Evolutionary conservation across 2,329 filamentous ascomycete genomes (phyloP), one percentile per base, ranked within the genome.

Genomic region (Ascochyta rabiei): DNA sequence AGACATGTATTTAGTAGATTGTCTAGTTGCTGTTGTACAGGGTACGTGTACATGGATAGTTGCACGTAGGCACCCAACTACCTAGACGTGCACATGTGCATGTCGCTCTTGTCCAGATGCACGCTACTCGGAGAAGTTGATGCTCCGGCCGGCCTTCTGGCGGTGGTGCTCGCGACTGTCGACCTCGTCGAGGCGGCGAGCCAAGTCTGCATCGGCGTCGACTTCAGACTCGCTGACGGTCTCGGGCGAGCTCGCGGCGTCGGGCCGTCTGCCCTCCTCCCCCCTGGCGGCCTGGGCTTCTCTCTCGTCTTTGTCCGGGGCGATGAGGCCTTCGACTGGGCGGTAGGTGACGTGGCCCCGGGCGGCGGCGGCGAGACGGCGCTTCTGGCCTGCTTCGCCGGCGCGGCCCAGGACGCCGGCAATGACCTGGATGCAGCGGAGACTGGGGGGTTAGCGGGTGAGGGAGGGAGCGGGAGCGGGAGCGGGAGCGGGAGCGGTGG

Each of bases 401-500:
- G 95, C 95, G 47, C 89, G 85, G 35, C 93, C 93, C 33, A 99
- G 82, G 1, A 95, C 88, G 48, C 92, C 92, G 4, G 88, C 89
- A 64, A 99, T 90, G 57, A 97, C 82, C 64, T 89, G 86, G 44
- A 92, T 84, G 61, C 88, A 88, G 57, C 95, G 89, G 63, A 96
- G 77, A 84, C 92, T 96, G 56, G 38, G 21, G 12, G 6, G 45
- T 73, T n/a, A n/a, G n/a, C n/a, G n/a, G n/a, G n/a, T n/a, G n/a
- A n/a, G n/a, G n/a, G n/a, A n/a, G n/a, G n/a, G n/a, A n/a, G n/a
- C n/a, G n/a, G n/a, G n/a, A n/a, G n/a, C n/a, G n/a, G n/a, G n/a
- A n/a, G n/a, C n/a, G n/a, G n/a, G n/a, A n/a, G n/a, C n/a, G n/a
- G n/a, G n/a, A n/a, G n/a, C n/a, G n/a, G n/a, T n/a, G n/a, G n/a